These are phyloP conservation scores for Scedosporium apiospermum DNA, from an alignment of 2,329 filamentous ascomycete genomes.

Conservation along the genomic window DNA sequence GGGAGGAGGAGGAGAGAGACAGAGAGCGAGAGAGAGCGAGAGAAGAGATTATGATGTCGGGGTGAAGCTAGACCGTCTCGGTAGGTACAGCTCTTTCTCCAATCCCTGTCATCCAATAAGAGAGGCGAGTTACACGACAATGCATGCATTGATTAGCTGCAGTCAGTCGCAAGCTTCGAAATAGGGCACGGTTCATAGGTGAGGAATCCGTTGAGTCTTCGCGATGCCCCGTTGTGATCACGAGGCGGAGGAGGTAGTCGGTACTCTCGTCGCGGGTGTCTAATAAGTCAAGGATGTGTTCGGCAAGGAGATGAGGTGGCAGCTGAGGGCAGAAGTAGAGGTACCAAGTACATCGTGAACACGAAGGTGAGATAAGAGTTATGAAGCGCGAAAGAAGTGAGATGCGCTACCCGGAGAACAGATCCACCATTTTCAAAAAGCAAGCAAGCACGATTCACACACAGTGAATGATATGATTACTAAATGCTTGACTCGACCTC, in stretches of 20 bases:
- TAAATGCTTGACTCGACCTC: too few species aligned
- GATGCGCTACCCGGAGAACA: too few species aligned
- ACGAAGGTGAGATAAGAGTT: neutral
- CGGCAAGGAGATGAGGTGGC: neutral
- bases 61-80: neutral
- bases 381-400: too few species aligned
- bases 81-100: neutral
- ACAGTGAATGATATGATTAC: too few species aligned
- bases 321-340: neutral
- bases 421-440: too few species aligned
- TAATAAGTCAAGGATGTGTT: neutral
- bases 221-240: neutral
- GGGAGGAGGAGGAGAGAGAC: too few species aligned
- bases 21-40: too few species aligned
- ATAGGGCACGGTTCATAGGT: neutral
- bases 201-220: neutral
- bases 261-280: neutral
- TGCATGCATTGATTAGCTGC: neutral
- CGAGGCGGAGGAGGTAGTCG: neutral
- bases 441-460: too few species aligned
- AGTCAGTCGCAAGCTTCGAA: neutral
- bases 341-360: neutral
- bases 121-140: neutral
- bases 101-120: neutral
- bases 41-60: too few species aligned